Evolutionary conservation across 305 asterid species (phyloP), one percentile per base, ranked within the genome.

Genomic region (Andrographis paniculata): DNA sequence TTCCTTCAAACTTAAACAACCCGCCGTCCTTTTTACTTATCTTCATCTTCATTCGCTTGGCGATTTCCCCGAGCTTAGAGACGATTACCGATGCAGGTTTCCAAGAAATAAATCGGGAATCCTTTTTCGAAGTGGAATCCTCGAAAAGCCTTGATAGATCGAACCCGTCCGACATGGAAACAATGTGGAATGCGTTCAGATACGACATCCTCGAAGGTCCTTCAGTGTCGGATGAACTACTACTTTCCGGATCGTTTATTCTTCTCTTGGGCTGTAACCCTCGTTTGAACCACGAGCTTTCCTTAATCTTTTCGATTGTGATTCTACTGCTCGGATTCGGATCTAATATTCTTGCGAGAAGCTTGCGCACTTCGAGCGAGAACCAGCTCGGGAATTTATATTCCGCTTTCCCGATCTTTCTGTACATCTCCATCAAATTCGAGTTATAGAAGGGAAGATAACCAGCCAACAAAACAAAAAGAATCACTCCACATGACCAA

Each of bases 401-500:
- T 20, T 73, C 70, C 2, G 71, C 76, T 49, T 47, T 61, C n/a
- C 52, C 65, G 0, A 72, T 62, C 66, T 59, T 73, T 50, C 62
- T 59, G 8, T 73, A 73, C 76, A 73, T 55, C 36, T 59, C 65
- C 63, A 73, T 59, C 33, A 73, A 61, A 55, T 73, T 73, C 5
- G 73, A 43, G 43, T 62, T 66, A 9, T 65, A 47, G 42, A 73
- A 54, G 27, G 49, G 49, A 19, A 44, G 49, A 19, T 44, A 44
- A 11, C 49, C 49, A 17, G 49, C 49, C 49, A 7, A 72, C 23
- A 73, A 27, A 42, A 68, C 79, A 42, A 27, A 73, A 8, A 68
- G 55, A 38, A 73, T 66, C 16, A 73, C 79, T 52, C 79, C 79
- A 48, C 79, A 73, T 0, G 79, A 73, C 79, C 79, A 73, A 13